These are phyloP conservation scores for Rostrohypoxylon terebratum DNA, from an alignment of 495 filamentous ascomycete species.

Conservation along the genomic window DNA sequence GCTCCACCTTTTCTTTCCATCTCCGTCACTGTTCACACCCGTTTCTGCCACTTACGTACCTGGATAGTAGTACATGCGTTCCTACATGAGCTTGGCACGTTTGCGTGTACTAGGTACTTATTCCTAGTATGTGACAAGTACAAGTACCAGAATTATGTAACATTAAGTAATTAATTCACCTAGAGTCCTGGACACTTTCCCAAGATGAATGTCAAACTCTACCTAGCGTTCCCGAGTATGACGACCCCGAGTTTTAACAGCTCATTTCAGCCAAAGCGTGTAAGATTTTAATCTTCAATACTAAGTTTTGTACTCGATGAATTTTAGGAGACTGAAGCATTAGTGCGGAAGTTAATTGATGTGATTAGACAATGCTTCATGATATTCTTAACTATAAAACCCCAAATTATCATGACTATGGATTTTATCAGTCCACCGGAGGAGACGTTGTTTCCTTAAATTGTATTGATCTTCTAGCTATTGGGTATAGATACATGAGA, in stretches of 20 bases:
- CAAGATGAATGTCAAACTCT: neutral
- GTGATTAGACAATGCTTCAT: neutral
- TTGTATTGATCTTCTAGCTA: neutral
- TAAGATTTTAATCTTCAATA: neutral
- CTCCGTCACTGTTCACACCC: too few relatives aligned
- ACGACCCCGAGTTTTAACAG: constrained; percentile 1
- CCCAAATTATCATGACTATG: neutral
- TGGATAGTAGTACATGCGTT: neutral
- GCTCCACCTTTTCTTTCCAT: neutral
- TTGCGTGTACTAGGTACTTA: neutral
- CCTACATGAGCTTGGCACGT: neutral
- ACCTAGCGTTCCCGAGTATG: constrained; percentile 6
- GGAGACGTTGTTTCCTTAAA: neutral
- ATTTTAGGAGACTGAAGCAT: neutral
- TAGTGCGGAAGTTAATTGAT: neutral
- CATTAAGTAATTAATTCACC: neutral
- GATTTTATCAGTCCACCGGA: neutral
- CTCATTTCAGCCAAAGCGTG: neutral
- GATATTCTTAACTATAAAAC: neutral
- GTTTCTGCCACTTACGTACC: neutral
- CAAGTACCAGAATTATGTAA: neutral
- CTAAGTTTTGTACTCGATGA: neutral
- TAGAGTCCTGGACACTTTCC: neutral
- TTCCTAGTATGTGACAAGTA: neutral
- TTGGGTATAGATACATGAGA: constrained; percentile 17